Base-by-base conservation (phyloP, 352 stramenopile genomes). In the Pythium insidiosum region DNA sequence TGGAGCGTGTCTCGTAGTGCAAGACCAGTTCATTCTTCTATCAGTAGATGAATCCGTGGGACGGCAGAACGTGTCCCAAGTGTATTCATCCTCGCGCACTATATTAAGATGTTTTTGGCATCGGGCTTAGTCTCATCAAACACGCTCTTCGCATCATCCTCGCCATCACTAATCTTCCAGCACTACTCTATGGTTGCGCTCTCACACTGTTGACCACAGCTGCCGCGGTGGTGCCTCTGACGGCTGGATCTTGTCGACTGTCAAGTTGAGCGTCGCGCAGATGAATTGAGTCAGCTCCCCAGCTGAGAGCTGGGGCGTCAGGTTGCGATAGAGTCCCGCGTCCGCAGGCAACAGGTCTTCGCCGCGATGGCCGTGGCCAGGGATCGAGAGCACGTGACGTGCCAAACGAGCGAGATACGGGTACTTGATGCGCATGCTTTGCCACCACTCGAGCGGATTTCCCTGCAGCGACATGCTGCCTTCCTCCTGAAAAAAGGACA, bases 401-500 rank as follows among this genome's bases (percentile, higher is more conserved):
- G 76, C 73, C 7, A 89, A 51, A 0, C 66, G 60, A 10, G 76
- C 69, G 19, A 86, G 53, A 43, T 81, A 85, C n/a, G 76, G 76
- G 52, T 87, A 89, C 66, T 89, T 87, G 53, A 85, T 63, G 6
- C 71, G 70, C 68, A 84, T 70, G 34, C 44, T 73, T 39, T 84
- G 71, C 76, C 76, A 89, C 76, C 73, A 87, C 46, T 85, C 73
- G 10, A 87, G 65, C 7, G 76, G 73, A 25, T 84, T 88, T 5
- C 63, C 66, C 20, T 63, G 61, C 31, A 88, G 47, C 24, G 53
- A 60, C 25, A 88, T 84, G 11, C 61, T 59, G 0, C 56, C 54
- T 56, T 86, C 76, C 53, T 86, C 76, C 26, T 85, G 73, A 31
- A 87, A 82, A 37, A 85, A 87, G 9, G 73, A 85, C 4, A 88